Evolutionary conservation across 306 rosid species (phyloP).

Genomic region (Inga leiocalycina): DNA sequence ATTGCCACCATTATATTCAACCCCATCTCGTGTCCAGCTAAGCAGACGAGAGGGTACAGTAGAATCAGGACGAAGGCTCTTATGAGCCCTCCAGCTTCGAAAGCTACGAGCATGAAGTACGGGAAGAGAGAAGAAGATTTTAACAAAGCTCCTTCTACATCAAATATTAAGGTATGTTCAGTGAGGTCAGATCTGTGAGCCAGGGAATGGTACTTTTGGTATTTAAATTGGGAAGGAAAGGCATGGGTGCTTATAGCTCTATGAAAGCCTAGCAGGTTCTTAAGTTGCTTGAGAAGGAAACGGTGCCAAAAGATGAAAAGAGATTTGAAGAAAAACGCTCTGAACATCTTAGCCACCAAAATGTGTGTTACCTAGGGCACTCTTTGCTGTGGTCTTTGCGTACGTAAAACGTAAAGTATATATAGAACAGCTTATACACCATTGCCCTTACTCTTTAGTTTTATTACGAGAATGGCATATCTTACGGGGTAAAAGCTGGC

Average conservation of each 20-base stretch:
- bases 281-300: conserved; percentile 52
- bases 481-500: background rate
- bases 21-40: conserved; percentile 52
- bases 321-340: conserved; percentile 50
- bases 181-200: conserved; percentile 45
- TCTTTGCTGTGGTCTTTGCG: background rate
- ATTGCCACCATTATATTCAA: conserved; percentile 75
- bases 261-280: conserved; percentile 33
- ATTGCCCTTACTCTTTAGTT: conserved; percentile 29
- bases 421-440: conserved; percentile 27
- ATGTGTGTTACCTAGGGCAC: background rate
- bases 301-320: conserved; percentile 58
- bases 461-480: conserved; percentile 43
- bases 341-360: conserved; percentile 45
- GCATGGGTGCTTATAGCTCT: conserved; percentile 37
- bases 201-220: conserved; percentile 49
- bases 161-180: conserved; percentile 57
- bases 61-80: conserved; percentile 57
- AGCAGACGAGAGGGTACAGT: conserved; percentile 59
- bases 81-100: conserved; percentile 70
- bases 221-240: conserved; percentile 34
- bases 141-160: conserved; percentile 66
- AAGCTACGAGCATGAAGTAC: conserved; percentile 91
- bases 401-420: background rate
- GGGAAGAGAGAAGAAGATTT: conserved; percentile 63